Base-by-base conservation (phyloP, 768 basidiomycete species). In the Tricholoma bakamatsutake region DNA sequence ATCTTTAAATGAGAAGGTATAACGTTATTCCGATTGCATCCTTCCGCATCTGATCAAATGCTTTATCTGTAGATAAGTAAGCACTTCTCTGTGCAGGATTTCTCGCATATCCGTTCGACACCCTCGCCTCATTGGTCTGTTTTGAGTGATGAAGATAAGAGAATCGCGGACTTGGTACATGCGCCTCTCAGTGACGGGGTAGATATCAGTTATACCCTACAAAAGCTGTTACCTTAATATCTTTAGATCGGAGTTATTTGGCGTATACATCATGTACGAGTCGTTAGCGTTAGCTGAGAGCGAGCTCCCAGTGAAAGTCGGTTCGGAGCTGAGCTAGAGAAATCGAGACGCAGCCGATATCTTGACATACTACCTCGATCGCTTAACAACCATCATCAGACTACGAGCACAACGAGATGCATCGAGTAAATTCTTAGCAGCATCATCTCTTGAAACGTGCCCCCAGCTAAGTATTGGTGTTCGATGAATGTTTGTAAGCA, bases 101-200 rank as follows among this genome's bases (percentile, higher is more conserved):
- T 95, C 65, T 89, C 90, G 17, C 91, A 93, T 67, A 88, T 93
- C 57, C 76, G 84, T 31, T 64, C 79, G 4, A 83, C 87, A 1
- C 83, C 82, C 0, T 94, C 93, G 4, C 90, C 93, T 9, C 83
- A 94, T 68, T 94, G 89, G 85, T 73, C 74, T 2, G 53, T 68
- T 10, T 57, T 78, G 50, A 31, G 30, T 48, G 46, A 31, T 17
- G 46, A n/a, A 48, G 28, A 28, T 28, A 7, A 31, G n/a, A 48
- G 46, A 17, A 31, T 9, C 13, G 17, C 15, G 15, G n/a, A 48
- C 31, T 31, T 30, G 46, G n/a, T 30, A 30, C 30, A 31, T 3
- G 2, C 8, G 17, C 46, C 46, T 48, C 24, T 31, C n/a, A n/a
- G 11, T 10, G 28, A 48, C 28, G 5, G 46, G 9, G 8, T 17